phyloP scores from a whole-genome alignment of 768 basidiomycete genomes.

The Pisolithus albus region DNA sequence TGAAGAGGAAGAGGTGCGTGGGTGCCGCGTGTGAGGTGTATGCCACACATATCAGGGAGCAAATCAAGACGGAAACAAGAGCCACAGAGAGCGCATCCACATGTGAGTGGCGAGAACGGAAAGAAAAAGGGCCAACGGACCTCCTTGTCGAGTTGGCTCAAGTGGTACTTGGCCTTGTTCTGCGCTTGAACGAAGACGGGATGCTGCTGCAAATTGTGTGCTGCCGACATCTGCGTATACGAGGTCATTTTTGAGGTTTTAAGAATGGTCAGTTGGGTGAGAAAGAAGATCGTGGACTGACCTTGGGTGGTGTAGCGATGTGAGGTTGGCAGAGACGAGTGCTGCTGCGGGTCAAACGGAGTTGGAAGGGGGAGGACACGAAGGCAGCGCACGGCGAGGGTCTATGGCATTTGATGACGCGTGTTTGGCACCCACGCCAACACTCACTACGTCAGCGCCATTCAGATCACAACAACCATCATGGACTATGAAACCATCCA shows the following conservation, averaged over 20 bases:
- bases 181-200: constrained; percentile 80
- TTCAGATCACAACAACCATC: constrained; percentile 5
- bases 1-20: neutral
- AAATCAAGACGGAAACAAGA: too few relatives aligned
- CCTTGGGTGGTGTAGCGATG: constrained; percentile 4
- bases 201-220: constrained; percentile 82
- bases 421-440: constrained; percentile 44
- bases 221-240: constrained; percentile 57
- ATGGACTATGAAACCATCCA: constrained; percentile 55
- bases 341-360: constrained; percentile 18
- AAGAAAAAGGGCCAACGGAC: constrained; percentile 35
- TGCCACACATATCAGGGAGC: too few relatives aligned
- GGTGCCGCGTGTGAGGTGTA: too few relatives aligned
- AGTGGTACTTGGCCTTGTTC: constrained; percentile 74
- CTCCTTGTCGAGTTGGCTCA: constrained; percentile 94
- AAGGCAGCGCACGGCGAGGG: constrained; percentile 1
- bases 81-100: neutral
- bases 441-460: constrained; percentile 36
- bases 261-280: neutral
- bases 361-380: neutral
- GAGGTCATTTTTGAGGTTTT: neutral
- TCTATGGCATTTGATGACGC: constrained; percentile 44
- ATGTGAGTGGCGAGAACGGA: neutral
- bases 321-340: constrained; percentile 12
- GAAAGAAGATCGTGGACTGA: constrained; percentile 1